Percentiles rank a stretch among this genome's conserved stretches.
Conservation (phyloP, 2,329 filamentous ascomycete species). For the Claviceps digitariae region DNA sequence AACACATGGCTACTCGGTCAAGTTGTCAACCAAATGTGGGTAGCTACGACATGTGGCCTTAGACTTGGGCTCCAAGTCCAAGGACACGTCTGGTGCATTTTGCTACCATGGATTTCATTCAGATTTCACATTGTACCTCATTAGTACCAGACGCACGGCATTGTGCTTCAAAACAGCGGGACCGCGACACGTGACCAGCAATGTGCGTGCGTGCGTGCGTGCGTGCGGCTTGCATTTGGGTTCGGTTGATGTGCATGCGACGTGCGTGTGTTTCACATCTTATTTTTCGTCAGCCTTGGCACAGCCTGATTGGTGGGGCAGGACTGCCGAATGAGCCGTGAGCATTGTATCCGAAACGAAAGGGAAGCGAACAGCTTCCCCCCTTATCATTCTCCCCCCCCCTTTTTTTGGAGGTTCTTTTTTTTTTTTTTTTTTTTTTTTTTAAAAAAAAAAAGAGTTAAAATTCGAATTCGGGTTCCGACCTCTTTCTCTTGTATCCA, state of each 20-base stretch:
- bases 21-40: too few species aligned
- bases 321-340: not conserved
- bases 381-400: not conserved
- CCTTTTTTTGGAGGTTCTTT: too few species aligned
- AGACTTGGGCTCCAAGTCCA: too few species aligned
- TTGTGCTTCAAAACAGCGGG: too few species aligned
- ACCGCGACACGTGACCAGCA: not conserved
- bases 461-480: too few species aligned
- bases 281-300: not conserved
- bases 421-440: not conserved
- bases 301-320: not conserved
- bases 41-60: too few species aligned
- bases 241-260: not conserved
- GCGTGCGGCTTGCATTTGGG: not conserved
- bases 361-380: not conserved
- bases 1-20: too few species aligned
- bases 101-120: too few species aligned
- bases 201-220: not conserved
- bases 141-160: too few species aligned
- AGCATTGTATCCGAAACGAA: not conserved
- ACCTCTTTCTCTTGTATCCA: not conserved
- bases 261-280: not conserved
- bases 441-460: too few species aligned
- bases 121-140: too few species aligned
- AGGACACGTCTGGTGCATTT: too few species aligned